Evolutionary conservation across 495 filamentous ascomycete species (phyloP), one percentile per base, ranked within the genome.

Genomic region (Astrothelium subdiscretum): DNA sequence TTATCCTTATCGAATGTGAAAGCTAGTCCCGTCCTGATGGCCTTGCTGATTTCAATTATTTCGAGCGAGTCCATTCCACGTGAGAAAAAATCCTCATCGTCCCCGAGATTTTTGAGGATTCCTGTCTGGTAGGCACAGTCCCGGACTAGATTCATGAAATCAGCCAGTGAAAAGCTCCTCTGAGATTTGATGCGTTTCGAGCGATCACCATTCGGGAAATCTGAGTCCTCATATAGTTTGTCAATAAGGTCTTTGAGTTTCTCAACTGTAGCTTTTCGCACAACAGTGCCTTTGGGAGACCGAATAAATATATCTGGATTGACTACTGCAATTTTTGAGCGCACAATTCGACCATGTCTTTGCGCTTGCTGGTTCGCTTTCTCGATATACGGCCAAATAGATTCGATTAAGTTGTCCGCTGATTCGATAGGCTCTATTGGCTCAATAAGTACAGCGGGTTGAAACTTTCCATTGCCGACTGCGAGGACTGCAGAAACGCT

Each of bases 361-460:
- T 74, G 72, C 3, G 67, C 69, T 0, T 22, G 59, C 0, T 59
- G 51, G 63, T 85, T 85, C 0, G 79, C 79, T 43, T 79, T 64
- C 42, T 78, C 68, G 8, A 83, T 69, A 4, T 62, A 73, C 0
- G 76, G 78, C 80, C 80, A 83, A 24, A 79, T 26, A 0, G 59
- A 59, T 42, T 76, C 71, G 12, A 77, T 71, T 8, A 74, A 61
- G 0, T 58, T 64, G 6, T 59, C 57, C 3, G 18, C 11, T 13
- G 20, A 10, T 2, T 59, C n/a, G 38, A 20, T 32, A 2, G 20
- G 1, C 31, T n/a, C 68, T 60, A 42, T 51, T 1, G 76, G 78
- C 63, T 87, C 84, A n/a, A 87, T 32, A 10, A 87, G 61, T 32
- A 85, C 68, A 0, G 73, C 73, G 1, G 83, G 71, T 63, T 83